Percentiles rank a stretch among this genome's conserved stretches.
Evolutionary conservation across 2,329 filamentous ascomycete species (phyloP).

Genomic region (Rasamsonia emersonii): DNA sequence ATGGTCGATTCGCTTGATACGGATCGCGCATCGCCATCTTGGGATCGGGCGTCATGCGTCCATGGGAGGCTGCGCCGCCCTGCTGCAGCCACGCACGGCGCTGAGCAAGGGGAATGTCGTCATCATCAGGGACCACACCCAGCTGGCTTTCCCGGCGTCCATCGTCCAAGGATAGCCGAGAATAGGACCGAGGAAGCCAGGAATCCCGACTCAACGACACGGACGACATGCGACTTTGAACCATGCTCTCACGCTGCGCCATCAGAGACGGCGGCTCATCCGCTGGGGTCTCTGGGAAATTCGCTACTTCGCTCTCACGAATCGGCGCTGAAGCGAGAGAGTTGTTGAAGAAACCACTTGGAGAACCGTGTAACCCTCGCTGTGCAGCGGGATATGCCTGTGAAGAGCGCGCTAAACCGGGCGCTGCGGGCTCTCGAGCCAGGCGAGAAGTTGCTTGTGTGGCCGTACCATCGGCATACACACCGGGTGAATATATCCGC

Average conservation of each 20-base stretch:
- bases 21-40: too few species aligned
- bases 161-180: slow-evolving; percentile 18
- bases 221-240: slow-evolving; percentile 33
- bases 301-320: slow-evolving; percentile 9
- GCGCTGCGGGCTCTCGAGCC: too few species aligned
- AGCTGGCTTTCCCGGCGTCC: slow-evolving; percentile 9
- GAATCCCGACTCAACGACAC: slow-evolving; percentile 25
- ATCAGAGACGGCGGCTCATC: slow-evolving; percentile 40
- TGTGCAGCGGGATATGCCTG: background rate
- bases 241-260: slow-evolving; percentile 45
- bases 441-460: too few species aligned
- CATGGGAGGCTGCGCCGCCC: slow-evolving; percentile 28
- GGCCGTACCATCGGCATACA: too few species aligned
- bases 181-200: slow-evolving; percentile 19
- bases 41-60: slow-evolving; percentile 43
- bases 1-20: slow-evolving; percentile 38
- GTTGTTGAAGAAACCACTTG: slow-evolving; percentile 16
- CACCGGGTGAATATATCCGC: too few species aligned
- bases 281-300: slow-evolving; percentile 15
- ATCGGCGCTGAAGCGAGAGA: slow-evolving; percentile 9
- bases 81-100: slow-evolving; percentile 55
- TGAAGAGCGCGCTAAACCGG: slow-evolving; percentile 7
- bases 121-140: slow-evolving; percentile 40
- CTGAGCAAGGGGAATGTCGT: slow-evolving; percentile 64
- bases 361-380: slow-evolving; percentile 11